Evolutionary conservation across 495 filamentous ascomycete genomes (phyloP), one percentile per base, ranked within the genome.

Genomic region (Lepraria neglecta): DNA sequence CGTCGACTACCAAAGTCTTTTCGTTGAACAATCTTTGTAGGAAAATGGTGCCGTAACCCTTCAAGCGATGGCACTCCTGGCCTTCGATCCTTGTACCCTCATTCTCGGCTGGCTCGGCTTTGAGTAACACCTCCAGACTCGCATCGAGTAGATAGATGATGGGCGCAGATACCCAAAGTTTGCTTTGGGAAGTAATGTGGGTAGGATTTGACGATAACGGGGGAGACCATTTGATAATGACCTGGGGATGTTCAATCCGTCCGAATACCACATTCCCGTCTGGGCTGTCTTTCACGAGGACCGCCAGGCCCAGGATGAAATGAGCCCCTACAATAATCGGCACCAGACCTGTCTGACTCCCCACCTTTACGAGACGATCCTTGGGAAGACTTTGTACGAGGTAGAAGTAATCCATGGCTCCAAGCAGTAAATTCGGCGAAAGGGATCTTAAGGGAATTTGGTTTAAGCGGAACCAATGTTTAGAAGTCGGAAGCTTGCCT

Each of bases 371-470:
- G 12, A 43, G 48, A 27, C 64, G 44, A 28, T 67, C 61, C 57
- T 64, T 56, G 12, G 64, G 64, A 50, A 64, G 57, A 47, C 64
- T 67, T 33, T 67, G 64, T 47, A 60, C 62, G 17, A 67, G 27
- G 48, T 59, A 57, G 19, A 67, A 55, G 28, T 64, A 64, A 57
- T 67, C 64, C 61, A 67, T 64, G 17, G 57, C 45, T 14, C 45
- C 62, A 27, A 56, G 56, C 17, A 64, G 48, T 21, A 63, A 48
- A 42, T 47, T 64, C 5, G 45, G 24, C 28, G 61, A 51, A 27
- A 56, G 55, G 7, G 15, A 27, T 56, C 28, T 63, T 27, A 60
- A 24, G 10, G 47, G 33, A 58, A 30, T 46, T 31, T 38, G 31
- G 28, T 60, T 15, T 15, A 47, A 1, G 44, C 52, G 50, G 28